Base-by-base conservation (phyloP, 2,329 filamentous ascomycete genomes). In the Cladorrhinum sp. region DNA sequence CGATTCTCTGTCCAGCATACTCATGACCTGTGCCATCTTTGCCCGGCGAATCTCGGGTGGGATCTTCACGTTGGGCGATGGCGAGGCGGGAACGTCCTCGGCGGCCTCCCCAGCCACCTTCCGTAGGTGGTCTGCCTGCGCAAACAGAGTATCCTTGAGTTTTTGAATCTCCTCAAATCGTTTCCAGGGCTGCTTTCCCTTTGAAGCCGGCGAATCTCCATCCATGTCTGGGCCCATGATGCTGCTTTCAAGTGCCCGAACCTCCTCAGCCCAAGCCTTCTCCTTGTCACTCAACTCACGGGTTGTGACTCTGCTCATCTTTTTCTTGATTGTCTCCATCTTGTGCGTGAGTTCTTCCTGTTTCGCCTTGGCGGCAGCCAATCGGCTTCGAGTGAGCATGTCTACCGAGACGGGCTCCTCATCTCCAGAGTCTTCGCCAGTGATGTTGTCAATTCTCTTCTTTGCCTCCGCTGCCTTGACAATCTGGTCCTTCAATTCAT, bases 401-500 rank as follows among this genome's bases (percentile, higher is more conserved):
- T 83, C 81, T 60, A 81, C 82, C 10, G 76, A 73, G 7, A 73
- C 62, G 6, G 77, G 73, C 60, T 83, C 80, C n/a, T 77, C 78
- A 49, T 81, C 80, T 20, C 76, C 77, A 20, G 78, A 77, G 60
- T 87, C 84, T 49, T 82, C 80, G 2, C 85, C 85, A 5, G 82
- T 85, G 60, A 91, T 84, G 45, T 79, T 79, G 64, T 92, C 88
- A 27, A 92, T 85, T 66, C 85, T 84, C 41, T 79, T 77, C 69
- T 85, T 85, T 45, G 91, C 81, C 67, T 89, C 84, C 57, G 85
- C 84, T 25, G 85, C 86, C 66, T 87, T 85, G 62, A 76, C 76
- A 23, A 92, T 81, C 70, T 93, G 89, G 63, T 86, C 83, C 64
- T 78, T 79, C 48, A 92, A 79, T 69, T 92, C 89, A 18, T 79